Conservation (phyloP, 305 asterid genomes). For the Striga hermonthica region DNA sequence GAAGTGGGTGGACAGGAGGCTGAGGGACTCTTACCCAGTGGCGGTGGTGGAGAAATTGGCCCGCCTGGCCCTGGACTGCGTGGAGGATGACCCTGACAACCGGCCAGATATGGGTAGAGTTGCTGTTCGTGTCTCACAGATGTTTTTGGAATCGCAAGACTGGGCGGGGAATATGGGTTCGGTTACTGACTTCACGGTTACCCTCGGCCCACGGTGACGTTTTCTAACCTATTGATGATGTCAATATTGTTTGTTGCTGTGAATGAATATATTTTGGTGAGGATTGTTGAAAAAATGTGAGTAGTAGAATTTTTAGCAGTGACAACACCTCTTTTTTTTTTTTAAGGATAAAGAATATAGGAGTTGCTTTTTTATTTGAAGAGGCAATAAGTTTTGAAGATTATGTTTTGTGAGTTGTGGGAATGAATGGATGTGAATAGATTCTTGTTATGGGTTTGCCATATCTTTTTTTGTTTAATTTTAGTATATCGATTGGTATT, state of each 20-base stretch:
- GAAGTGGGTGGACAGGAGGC: constrained; percentile 70
- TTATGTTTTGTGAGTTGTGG: no score
- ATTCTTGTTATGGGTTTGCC: no score
- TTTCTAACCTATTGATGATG: constrained; percentile 16
- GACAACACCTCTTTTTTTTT: no score
- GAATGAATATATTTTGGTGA: neutral
- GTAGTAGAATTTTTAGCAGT: no score
- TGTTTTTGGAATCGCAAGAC: constrained; percentile 78
- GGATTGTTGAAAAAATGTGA: neutral
- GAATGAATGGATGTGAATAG: no score
- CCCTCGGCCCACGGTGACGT: constrained; percentile 66
- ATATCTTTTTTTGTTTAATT: no score
- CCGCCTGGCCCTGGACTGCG: constrained; percentile 72
- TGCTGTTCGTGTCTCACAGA: constrained; percentile 51
- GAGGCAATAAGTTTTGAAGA: no score
- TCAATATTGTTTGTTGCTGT: constrained; percentile 1
- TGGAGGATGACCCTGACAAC: constrained; percentile 56
- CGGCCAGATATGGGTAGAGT: constrained; percentile 86
- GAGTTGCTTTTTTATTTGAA: no score
- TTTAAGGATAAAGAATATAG: no score
- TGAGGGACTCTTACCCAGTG: constrained; percentile 88
- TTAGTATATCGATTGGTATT: no score
- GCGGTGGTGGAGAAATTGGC: constrained; percentile 69
- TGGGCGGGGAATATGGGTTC: constrained; percentile 67
- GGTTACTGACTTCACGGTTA: constrained; percentile 57